Base-by-base conservation (phyloP, 192 early-diverging fungal species). In the Phlyctochytrium bullatum region DNA sequence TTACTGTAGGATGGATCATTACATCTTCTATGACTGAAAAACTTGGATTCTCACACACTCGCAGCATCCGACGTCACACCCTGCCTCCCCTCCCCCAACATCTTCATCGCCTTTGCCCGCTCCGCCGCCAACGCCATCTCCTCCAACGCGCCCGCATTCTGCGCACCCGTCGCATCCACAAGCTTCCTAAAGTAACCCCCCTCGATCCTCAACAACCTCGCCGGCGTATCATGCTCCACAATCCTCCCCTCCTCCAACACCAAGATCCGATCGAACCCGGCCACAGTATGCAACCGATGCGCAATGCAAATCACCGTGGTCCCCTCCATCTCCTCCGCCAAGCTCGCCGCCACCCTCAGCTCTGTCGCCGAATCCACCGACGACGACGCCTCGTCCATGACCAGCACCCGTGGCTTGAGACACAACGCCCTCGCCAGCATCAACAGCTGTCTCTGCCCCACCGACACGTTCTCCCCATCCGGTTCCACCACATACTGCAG, bases 381-480 rank as follows among this genome's bases (percentile, higher is more conserved):
- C 12, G 88, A 76, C 6, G 88, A 90, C 2, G 89, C 89, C 64
- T 91, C 89, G 58, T 91, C 88, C 36, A 91, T 66, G 1, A 88
- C 66, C 17, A 91, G 61, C 29, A 90, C 73, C 20, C 74, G 64
- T 33, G 71, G 65, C 50, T 80, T 73, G 34, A 69, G 57, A n/a
- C n/a, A n/a, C n/a, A n/a, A n/a, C n/a, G 65, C 65, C 16, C 65
- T 68, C 2, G 79, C 83, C 1, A 85, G 69, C 51, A 82, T 84
- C 33, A 85, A 25, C 62, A 90, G 66, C 34, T 83, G 81, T 16
- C 81, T 74, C 68, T 91, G 88, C 25, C 91, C 91, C 20, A 91
- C 83, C 27, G 86, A 89, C 63, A 95, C 87, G 74, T 95, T 93
- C 61, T 85, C 85, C 35, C 94, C 94, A 24, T 88, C 86, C 63